Evolutionary conservation across 2,329 filamentous ascomycete species (phyloP).

Genomic region (Hymenoscyphus salicellus): DNA sequence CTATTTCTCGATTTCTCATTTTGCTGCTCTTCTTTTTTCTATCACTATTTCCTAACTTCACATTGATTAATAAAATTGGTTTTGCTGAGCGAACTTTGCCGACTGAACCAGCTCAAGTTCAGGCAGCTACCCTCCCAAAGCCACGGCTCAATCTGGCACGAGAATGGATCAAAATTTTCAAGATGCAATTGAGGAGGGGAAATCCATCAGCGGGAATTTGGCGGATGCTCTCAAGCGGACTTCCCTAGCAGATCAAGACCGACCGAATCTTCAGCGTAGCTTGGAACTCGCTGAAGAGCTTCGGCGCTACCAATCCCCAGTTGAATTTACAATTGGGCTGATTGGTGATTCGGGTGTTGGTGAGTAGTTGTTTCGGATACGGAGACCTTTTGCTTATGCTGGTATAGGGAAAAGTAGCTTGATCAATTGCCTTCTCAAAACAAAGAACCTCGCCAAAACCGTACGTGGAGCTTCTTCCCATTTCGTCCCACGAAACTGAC

Average conservation of each 20-base stretch:
- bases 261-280: constrained; percentile 16
- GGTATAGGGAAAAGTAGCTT: constrained; percentile 19
- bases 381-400: constrained; percentile 4
- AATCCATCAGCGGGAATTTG: constrained; percentile 10
- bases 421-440: constrained; percentile 18
- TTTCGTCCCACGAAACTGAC: neutral
- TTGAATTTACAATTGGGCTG: constrained; percentile 19
- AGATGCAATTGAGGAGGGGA: constrained; percentile 15
- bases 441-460: constrained; percentile 15
- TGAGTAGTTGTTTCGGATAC: constrained; percentile 5
- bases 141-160: neutral
- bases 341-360: constrained; percentile 22
- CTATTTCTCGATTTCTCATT: neutral
- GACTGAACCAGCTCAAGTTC: neutral
- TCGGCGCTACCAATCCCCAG: constrained; percentile 17
- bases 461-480: constrained; percentile 7
- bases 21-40: neutral
- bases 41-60: neutral
- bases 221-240: constrained; percentile 12
- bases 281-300: constrained; percentile 20
- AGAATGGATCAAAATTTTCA: neutral
- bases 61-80: neutral
- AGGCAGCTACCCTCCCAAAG: neutral
- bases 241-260: constrained; percentile 15
- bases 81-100: neutral